Evolutionary conservation across 257 asterid species (phyloP), one percentile per base, ranked within the genome.

Genomic region (Solanum bulbocastanum): DNA sequence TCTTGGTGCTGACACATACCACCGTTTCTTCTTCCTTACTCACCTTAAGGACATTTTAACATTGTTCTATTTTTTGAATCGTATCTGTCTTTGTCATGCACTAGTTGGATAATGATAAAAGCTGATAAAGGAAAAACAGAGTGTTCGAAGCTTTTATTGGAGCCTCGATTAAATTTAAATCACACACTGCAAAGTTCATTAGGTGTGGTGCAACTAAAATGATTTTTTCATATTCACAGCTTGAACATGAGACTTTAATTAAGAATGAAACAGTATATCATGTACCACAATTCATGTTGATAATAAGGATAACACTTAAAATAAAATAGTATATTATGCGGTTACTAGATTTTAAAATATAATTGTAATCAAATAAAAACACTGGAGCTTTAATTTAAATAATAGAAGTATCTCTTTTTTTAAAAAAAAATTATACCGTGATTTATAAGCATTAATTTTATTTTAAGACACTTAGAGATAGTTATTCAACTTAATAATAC

Each of bases 41-140:
- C 87, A 86, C 88, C 87, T 87, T 87, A 46, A 35, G 91, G 90
- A 87, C 91, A 73, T 58, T 84, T 88, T 84, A 42, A 84, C 73
- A 82, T n/a, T 84, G 74, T 89, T 90, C 89, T 65, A 56, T 75
- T 42, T 84, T 65, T 25, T 16, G 49, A 66, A 85, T 16, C 11
- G 73, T 88, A 83, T 86, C 88, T 88, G 84, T 83, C 87, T 71
- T 86, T 84, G 92, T 92, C 95, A 91, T 84, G 68, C 76, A 65
- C 86, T 37, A 60, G n/a, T 76, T 65, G 93, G 94, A 94, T 91
- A 88, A 88, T 71, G 94, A 92, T 94, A 73, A 88, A 65, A 88
- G 91, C 42, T 65, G 87, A 5, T 87, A 93, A 93, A 89, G 93
- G 91, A 83, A 88, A 52, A 20, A 20, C 25, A 18, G 9, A 16